Evolutionary conservation across 371 early-diverging fungal genomes (phyloP), one percentile per base, ranked within the genome.

Genomic region (Mucor irregularis): DNA sequence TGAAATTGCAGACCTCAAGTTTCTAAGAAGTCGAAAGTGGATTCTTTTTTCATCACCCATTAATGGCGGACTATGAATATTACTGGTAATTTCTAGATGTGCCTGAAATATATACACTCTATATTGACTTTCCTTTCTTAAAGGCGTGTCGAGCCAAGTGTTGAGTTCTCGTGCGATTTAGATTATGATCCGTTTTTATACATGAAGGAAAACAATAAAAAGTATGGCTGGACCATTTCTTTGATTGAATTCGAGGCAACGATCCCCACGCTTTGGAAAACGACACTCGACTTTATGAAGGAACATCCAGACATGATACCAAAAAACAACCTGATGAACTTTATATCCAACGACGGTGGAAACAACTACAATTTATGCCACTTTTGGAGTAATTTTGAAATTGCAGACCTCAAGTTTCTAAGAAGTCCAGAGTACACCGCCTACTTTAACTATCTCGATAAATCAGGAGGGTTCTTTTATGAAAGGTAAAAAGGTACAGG

Each of bases 61-160:
- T n/a, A n/a, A n/a, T n/a, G n/a, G n/a, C n/a, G n/a, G n/a, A n/a
- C n/a, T n/a, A n/a, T n/a, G n/a, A n/a, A n/a, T n/a, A n/a, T n/a
- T n/a, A n/a, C n/a, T n/a, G 38, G 50, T 49, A 37, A 30, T n/a
- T 3, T 19, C 6, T 29, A 21, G 9, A 7, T 39, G 2, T 34
- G 58, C 4, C 25, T 67, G 5, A 49, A 48, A 4, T 44, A 8
- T 28, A 14, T 26, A 3, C 47, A 65, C 39, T 64, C 71, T 39
- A n/a, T 22, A 19, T 30, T 33, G 16, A 44, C 28, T 50, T 51
- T 50, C 33, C 17, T 25, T 16, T 40, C 17, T 64, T 97, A 96
- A 68, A 97, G 98, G 98, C 76, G 98, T 5, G 82, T 98, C n/a
- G 98, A 97, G 70, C 98, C 98, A 0, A 88, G 82, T 35, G 93